phyloP scores from a whole-genome alignment of 2,329 filamentous ascomycete species.

The Madurella mycetomatis region DNA sequence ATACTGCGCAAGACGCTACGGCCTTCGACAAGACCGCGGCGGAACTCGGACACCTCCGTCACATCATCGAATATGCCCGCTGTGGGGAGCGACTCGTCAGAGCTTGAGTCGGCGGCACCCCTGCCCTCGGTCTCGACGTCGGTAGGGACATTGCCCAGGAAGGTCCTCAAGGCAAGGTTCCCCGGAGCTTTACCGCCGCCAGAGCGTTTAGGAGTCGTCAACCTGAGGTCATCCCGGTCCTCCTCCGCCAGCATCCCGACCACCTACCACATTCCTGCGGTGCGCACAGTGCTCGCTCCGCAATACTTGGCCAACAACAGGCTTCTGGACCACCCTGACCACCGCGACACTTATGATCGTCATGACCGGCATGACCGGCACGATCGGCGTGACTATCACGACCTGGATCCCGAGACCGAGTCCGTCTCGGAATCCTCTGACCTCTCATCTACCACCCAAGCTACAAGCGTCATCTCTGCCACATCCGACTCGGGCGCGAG shows the following conservation, averaged over 20 bases:
- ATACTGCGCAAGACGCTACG: conserved; percentile 22
- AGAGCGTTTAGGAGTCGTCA: conserved; percentile 23
- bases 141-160: conserved; percentile 20
- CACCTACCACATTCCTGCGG: conserved; percentile 22
- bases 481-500: conserved; percentile 21
- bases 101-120: conserved; percentile 4
- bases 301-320: conserved; percentile 20
- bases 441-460: conserved; percentile 36
- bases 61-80: conserved; percentile 25
- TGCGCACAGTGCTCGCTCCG: conserved; percentile 20
- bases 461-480: conserved; percentile 35
- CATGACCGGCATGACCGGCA: conserved; percentile 17
- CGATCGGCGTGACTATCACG: conserved; percentile 17
- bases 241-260: conserved; percentile 16
- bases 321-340: conserved; percentile 13
- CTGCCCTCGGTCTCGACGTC: conserved; percentile 5
- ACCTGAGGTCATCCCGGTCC: conserved; percentile 23
- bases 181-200: conserved; percentile 16
- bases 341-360: conserved; percentile 17
- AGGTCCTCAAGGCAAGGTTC: conserved; percentile 28
- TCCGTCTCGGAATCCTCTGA: conserved; percentile 35
- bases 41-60: conserved; percentile 28
- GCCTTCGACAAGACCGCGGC: conserved; percentile 20
- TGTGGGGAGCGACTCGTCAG: conserved; percentile 22
- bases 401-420: conserved; percentile 32